These are phyloP conservation scores for Arachnopeziza araneosa DNA, from an alignment of 2,329 filamentous ascomycete genomes.

Conservation along the genomic window DNA sequence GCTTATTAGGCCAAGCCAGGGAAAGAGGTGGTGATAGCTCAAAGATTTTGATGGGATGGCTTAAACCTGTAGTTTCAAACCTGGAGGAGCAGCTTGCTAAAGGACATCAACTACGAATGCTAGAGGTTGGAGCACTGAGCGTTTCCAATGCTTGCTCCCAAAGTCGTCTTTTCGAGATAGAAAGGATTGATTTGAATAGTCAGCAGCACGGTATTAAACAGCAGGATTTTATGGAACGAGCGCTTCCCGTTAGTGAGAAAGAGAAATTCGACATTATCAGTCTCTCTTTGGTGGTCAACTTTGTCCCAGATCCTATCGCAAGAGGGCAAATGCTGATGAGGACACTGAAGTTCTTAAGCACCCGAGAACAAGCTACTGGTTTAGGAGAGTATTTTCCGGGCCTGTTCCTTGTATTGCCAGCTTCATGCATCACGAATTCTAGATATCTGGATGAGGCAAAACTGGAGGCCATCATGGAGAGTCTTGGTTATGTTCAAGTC, in stretches of 20 bases:
- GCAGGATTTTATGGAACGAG: slow-evolving; percentile 91
- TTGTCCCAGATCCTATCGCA: slow-evolving; percentile 69
- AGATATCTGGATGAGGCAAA: slow-evolving; percentile 74
- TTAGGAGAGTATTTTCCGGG: slow-evolving; percentile 49
- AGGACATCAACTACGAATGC: slow-evolving; percentile 50
- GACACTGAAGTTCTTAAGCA: slow-evolving; percentile 63
- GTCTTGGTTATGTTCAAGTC: slow-evolving; percentile 64
- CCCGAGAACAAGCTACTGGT: slow-evolving; percentile 19
- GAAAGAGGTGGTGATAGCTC: slow-evolving; percentile 65
- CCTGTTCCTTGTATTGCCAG: slow-evolving; percentile 84
- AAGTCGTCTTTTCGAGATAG: slow-evolving; percentile 64
- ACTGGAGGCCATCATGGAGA: slow-evolving; percentile 67
- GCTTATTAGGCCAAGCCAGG: slow-evolving; percentile 60
- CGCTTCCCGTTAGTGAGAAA: slow-evolving; percentile 55
- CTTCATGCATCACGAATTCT: slow-evolving; percentile 84
- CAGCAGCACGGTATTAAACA: slow-evolving; percentile 75
- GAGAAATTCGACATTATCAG: slow-evolving; percentile 86
- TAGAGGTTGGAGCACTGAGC: slow-evolving; percentile 87
- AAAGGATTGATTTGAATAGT: slow-evolving; percentile 85
- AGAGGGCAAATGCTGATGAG: slow-evolving; percentile 82
- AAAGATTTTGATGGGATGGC: slow-evolving; percentile 58
- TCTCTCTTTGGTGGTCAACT: slow-evolving; percentile 89
- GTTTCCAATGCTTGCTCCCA: slow-evolving; percentile 78
- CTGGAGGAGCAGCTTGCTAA: slow-evolving; percentile 18
- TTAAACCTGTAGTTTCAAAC: slow-evolving; percentile 35